These are phyloP conservation scores for Phellopilus nigrolimitatus DNA, from an alignment of 1,284 basidiomycete genomes.

Conservation along the genomic window DNA sequence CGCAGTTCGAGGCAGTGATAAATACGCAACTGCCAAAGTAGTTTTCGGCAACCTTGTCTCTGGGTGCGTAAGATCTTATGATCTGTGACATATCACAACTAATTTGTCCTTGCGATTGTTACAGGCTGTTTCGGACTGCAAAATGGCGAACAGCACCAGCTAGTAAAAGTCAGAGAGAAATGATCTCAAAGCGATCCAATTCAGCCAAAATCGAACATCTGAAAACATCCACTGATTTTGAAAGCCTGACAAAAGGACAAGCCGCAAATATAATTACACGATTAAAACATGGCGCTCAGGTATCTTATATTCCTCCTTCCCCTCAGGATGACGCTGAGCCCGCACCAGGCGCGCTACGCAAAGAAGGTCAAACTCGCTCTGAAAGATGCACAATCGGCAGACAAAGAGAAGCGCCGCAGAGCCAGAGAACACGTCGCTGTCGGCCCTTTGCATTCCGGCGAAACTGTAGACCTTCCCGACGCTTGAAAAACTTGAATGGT, in stretches of 20 bases:
- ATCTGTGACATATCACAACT: slow-evolving; percentile 16
- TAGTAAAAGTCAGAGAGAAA: slow-evolving; percentile 56
- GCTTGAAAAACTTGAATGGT: neutral
- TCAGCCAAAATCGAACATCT: slow-evolving; percentile 27
- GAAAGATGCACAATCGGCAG: slow-evolving; percentile 32
- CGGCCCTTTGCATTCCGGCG: slow-evolving; percentile 40
- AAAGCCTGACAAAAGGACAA: slow-evolving; percentile 65
- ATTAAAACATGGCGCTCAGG: slow-evolving; percentile 72
- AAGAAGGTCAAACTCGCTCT: slow-evolving; percentile 31
- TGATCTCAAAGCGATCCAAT: slow-evolving; percentile 58
- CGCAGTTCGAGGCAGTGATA: slow-evolving; percentile 66
- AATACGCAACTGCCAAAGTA: slow-evolving; percentile 53
- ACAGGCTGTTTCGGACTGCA: slow-evolving; percentile 61
- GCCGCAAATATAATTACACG: slow-evolving; percentile 76
- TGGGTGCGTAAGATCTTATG: slow-evolving; percentile 36
- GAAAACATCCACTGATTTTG: slow-evolving; percentile 26
- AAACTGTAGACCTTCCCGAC: neutral
- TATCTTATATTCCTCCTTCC: slow-evolving; percentile 27
- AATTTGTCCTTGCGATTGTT: slow-evolving; percentile 20
- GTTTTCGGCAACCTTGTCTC: slow-evolving; percentile 41
- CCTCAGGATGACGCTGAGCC: neutral
- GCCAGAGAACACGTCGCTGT: slow-evolving; percentile 55
- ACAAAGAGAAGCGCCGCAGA: slow-evolving; percentile 45
- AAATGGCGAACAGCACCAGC: slow-evolving; percentile 71
- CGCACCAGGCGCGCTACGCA: slow-evolving; percentile 2